Evolutionary conservation across 148 eudicot genomes (phyloP), one percentile per base, ranked within the genome.

Genomic region (Camellia lanceoleosa): DNA sequence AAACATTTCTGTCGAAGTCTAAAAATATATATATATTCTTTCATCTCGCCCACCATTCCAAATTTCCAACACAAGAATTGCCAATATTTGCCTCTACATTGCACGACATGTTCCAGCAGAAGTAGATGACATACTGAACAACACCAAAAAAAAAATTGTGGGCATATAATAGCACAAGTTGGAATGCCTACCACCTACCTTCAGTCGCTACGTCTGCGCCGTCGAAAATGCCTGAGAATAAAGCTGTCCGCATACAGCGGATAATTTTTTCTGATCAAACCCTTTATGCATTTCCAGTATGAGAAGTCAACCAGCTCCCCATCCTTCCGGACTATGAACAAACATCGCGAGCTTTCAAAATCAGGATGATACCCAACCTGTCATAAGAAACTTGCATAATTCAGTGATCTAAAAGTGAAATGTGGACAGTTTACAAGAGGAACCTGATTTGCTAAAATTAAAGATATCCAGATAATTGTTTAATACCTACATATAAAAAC

Each of bases 261-360:
- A 83, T 95, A 93, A 18, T 88, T 87, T 85, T 89, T 93, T 79
- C 86, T 82, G 75, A 93, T 89, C 58, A 88, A 87, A 9, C 93
- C 97, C 86, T 93, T 92, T 83, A 95, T 87, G 85, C 97, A 93
- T 88, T 95, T 93, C 99, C 97, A 92, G 81, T 92, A 95, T 30
- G 97, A 95, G 71, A 95, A 93, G 79, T 93, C 99, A 19, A 90
- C 87, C 75, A 83, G 30, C 79, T 86, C 90, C 68, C 97, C 97
- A 78, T 95, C 93, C 76, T 87, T 95, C 42, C 97, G 93, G 19
- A 93, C 97, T 81, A 95, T 89, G 87, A 95, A 95, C 80, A 95
- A 79, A 78, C 99, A 95, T 60, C 97, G 86, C 0, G 99, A 95
- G 77, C 84, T 85, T 76, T 89, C 90, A 82, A 92, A 93, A 79